These are phyloP conservation scores for Phytophthora fragariaefolia DNA, from an alignment of 352 stramenopile genomes.

Conservation along the genomic window DNA sequence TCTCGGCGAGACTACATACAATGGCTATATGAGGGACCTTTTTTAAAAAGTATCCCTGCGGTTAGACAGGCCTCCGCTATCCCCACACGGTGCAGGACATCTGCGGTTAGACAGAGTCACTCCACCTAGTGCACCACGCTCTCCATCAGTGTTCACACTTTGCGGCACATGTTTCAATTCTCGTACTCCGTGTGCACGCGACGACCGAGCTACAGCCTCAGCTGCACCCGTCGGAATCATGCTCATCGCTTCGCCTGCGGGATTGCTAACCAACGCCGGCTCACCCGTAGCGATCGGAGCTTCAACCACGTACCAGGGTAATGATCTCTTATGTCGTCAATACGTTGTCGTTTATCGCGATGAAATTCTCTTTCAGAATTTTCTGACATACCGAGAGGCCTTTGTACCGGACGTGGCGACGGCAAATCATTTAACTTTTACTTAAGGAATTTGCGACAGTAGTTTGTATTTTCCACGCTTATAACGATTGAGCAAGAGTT, in stretches of 20 bases:
- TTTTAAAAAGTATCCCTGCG: no score
- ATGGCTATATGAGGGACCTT: constrained; percentile 2
- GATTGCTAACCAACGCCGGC: background rate
- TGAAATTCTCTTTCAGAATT: constrained; percentile 5
- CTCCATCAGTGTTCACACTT: constrained; percentile 9
- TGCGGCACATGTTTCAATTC: background rate
- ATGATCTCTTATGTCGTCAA: background rate
- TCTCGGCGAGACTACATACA: constrained; percentile 3
- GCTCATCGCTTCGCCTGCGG: constrained; percentile 8
- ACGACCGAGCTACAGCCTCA: constrained; percentile 10
- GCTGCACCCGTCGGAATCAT: constrained; percentile 14
- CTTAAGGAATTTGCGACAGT: constrained; percentile 8
- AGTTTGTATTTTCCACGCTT: background rate
- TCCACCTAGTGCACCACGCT: background rate
- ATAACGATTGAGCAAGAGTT: constrained; percentile 19
- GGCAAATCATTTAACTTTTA: constrained; percentile 1
- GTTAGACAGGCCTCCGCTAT: constrained; percentile 8
- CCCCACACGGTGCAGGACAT: background rate
- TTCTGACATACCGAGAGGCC: background rate
- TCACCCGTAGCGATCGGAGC: constrained; percentile 3
- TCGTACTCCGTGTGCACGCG: background rate
- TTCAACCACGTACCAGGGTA: constrained; percentile 7
- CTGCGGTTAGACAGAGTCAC: constrained; percentile 9
- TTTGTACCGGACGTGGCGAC: background rate
- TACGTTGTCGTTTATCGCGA: constrained; percentile 8